phyloP scores from a whole-genome alignment of 495 filamentous ascomycete species.

The Tuber magnatum region DNA sequence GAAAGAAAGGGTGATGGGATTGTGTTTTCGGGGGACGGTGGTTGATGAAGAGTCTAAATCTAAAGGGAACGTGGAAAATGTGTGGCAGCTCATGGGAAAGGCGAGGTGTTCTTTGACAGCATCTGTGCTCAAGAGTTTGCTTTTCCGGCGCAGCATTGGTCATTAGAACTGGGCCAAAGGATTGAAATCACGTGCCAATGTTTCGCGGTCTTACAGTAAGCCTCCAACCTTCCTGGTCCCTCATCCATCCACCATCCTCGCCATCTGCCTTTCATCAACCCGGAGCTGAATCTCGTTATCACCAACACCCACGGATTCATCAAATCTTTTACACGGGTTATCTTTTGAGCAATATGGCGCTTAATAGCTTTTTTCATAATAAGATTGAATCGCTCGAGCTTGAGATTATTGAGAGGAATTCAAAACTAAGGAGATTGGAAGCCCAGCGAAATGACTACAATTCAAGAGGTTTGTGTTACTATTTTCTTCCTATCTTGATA shows the following conservation, averaged over 20 bases:
- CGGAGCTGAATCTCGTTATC: constrained; percentile 15
- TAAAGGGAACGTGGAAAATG: constrained; percentile 30
- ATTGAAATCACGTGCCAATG: constrained; percentile 31
- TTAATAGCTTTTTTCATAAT: constrained; percentile 98
- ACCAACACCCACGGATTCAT: constrained; percentile 16
- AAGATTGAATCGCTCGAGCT: constrained; percentile 99
- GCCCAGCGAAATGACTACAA: constrained; percentile 99
- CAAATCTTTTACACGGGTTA: constrained; percentile 5
- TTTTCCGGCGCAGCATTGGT: constrained; percentile 5
- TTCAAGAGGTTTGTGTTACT: constrained; percentile 55
- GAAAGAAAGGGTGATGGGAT: constrained; percentile 16
- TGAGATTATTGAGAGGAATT: constrained; percentile 97
- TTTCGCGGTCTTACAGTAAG: constrained; percentile 14
- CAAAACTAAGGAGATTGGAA: constrained; percentile 86
- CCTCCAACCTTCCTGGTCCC: constrained; percentile 16
- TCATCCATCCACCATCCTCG: constrained; percentile 25
- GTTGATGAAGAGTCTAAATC: constrained; percentile 21
- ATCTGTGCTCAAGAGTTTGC: constrained; percentile 14
- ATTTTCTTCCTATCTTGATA: neutral
- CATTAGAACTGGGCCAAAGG: constrained; percentile 10
- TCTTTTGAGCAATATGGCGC: constrained; percentile 66
- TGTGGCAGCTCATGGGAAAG: constrained; percentile 28
- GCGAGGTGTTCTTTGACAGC: constrained; percentile 36
- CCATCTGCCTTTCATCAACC: constrained; percentile 8
- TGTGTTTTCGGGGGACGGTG: constrained; percentile 6